Evolutionary conservation across 768 basidiomycete genomes (phyloP).

Genomic region (Hygrophorus pudorinus): DNA sequence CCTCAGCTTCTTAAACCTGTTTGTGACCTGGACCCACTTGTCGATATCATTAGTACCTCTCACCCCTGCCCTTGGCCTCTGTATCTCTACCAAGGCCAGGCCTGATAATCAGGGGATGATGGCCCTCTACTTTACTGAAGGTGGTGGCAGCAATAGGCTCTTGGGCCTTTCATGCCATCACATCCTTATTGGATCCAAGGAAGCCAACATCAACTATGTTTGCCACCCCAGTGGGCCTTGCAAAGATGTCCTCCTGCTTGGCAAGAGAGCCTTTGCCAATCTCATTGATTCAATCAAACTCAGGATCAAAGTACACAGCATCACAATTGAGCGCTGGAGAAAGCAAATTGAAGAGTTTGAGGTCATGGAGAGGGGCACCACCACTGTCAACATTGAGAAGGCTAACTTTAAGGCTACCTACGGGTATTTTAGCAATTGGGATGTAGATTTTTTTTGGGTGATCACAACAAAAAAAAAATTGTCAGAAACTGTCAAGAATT

Average conservation of each 20-base stretch:
- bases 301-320: slow-evolving; percentile 9
- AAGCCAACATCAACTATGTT: slow-evolving; percentile 4
- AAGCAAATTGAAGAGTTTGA: slow-evolving; percentile 1
- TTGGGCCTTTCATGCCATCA: slow-evolving; percentile 18
- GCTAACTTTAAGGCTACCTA: too few relatives aligned
- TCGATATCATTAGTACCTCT: slow-evolving; percentile 20
- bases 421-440: too few relatives aligned
- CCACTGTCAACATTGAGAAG: too few relatives aligned
- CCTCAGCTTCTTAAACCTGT: slow-evolving; percentile 22
- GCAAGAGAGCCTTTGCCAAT: slow-evolving; percentile 17
- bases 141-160: slow-evolving; percentile 18
- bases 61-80: slow-evolving; percentile 24
- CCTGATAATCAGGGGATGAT: slow-evolving; percentile 22
- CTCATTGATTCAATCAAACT: slow-evolving; percentile 20
- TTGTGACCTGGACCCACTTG: slow-evolving; percentile 16
- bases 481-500: too few relatives aligned
- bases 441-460: too few relatives aligned
- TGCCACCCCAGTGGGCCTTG: slow-evolving; percentile 13
- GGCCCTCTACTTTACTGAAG: slow-evolving; percentile 25
- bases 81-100: slow-evolving; percentile 23
- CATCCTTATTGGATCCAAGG: slow-evolving; percentile 1
- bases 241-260: slow-evolving; percentile 21
- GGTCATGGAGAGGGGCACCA: not conserved
- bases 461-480: too few relatives aligned
- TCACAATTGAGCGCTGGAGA: not conserved